Evolutionary conservation across 352 stramenopile species (phyloP).

Genomic region (Thraustotheca clavata): DNA sequence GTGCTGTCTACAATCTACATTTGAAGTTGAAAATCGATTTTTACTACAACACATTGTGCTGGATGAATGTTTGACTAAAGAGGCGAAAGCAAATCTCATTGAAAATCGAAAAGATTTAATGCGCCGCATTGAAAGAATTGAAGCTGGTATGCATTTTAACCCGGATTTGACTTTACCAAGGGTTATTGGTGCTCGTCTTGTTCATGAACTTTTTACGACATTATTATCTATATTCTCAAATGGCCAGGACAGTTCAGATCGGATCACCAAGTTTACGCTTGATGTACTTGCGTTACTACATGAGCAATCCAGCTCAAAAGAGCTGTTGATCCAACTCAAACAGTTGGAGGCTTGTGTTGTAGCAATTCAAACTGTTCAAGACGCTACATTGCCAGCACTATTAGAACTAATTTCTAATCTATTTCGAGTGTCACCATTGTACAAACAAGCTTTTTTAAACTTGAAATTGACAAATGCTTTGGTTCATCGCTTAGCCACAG

Average conservation of each 20-base stretch:
- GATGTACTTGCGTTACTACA: too few relatives aligned
- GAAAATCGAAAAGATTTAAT: neutral
- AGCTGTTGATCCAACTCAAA: too few relatives aligned
- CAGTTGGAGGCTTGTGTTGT: neutral
- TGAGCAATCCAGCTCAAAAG: too few relatives aligned
- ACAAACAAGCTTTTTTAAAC: neutral
- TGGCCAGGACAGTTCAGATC: too few relatives aligned
- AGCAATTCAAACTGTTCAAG: neutral
- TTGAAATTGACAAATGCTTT: neutral
- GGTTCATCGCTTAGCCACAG: neutral
- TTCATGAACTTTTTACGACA: neutral
- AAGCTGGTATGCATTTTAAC: neutral
- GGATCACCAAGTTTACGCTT: too few relatives aligned
- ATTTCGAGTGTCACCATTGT: neutral
- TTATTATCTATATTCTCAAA: conserved; percentile 1
- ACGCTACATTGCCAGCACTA: neutral
- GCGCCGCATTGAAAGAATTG: neutral
- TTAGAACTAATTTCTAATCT: neutral
- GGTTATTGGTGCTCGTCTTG: neutral
- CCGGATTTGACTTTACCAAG: neutral
- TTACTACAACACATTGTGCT: neutral
- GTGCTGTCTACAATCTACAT: neutral
- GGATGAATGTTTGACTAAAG: neutral
- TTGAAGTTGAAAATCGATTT: neutral
- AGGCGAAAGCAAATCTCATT: neutral